These are phyloP conservation scores for Cephalotrichum gorgonifer DNA, from an alignment of 2,329 filamentous ascomycete species.

Conservation along the genomic window DNA sequence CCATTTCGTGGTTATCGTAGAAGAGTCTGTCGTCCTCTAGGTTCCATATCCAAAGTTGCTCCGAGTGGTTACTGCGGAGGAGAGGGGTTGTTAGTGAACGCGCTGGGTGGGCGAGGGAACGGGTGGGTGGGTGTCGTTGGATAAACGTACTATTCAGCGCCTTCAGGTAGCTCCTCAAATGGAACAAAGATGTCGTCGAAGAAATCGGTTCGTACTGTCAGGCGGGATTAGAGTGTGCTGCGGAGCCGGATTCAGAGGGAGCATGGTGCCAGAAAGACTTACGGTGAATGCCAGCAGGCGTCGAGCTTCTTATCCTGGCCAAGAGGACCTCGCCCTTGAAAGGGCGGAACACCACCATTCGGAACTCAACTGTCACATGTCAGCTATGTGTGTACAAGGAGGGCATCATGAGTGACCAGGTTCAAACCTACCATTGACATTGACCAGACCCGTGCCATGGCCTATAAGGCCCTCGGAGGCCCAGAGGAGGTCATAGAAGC, in stretches of 20 bases:
- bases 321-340: constrained; percentile 91
- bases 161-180: constrained; percentile 61
- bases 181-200: constrained; percentile 87
- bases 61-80: constrained; percentile 53
- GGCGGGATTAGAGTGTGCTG: background rate
- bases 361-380: constrained; percentile 69
- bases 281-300: constrained; percentile 62
- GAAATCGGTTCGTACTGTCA: constrained; percentile 65
- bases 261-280: constrained; percentile 7
- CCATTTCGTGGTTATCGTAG: constrained; percentile 83
- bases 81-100: constrained; percentile 19
- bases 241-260: background rate
- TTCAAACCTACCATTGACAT: constrained; percentile 66
- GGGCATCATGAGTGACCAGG: background rate
- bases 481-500: constrained; percentile 82
- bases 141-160: constrained; percentile 61
- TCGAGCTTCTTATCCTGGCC: constrained; percentile 70
- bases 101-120: background rate
- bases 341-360: constrained; percentile 84
- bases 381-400: background rate
- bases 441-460: constrained; percentile 82
- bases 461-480: constrained; percentile 90
- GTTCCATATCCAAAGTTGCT: constrained; percentile 79
- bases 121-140: background rate
- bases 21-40: constrained; percentile 65